Base-by-base conservation (phyloP, 495 filamentous ascomycete genomes). In the Pyronema omphalodes region DNA sequence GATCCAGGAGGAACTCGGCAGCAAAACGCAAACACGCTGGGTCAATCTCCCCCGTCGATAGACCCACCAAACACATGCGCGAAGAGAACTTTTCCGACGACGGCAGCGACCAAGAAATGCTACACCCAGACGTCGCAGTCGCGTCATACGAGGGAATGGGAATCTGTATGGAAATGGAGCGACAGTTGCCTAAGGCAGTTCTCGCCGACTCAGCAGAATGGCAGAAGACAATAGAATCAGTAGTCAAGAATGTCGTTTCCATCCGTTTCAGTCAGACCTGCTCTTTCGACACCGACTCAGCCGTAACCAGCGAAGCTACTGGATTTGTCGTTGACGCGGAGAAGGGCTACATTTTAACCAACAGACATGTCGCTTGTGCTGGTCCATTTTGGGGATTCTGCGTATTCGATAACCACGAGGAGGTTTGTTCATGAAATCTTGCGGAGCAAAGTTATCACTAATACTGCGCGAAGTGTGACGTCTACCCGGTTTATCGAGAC, bases 231-330 rank as follows among this genome's bases (percentile, higher is more conserved):
- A 94, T 99, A 58, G 87, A 96, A 71, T 78, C 75, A 41, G 93
- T 95, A 2, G 88, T 99, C 18, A 76, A 78, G 57, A 93, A 83
- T 51, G 91, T 95, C 1, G 93, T 99, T 34, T 93, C 87, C 9
- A 96, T 99, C 66, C 85, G 93, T 57, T 99, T 99, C 72, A 96
- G 89, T 66, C 89, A 95, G 71, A 96, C 93, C 0, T 94, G 86
- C 69, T 87, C 91, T 4, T 99, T 99, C 65, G 91, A 99, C 66
- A 96, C 91, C 12, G 93, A 96, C 59, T 70, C 86, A 12, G 93
- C 93, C 3, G 77, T 91, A 63, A 84, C 87, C 12, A 93, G 84
- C 63, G 93, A 99, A 68, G 91, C 91, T 37, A 96, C 91, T 0
- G 91, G 91, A 3, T 99, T 96, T 67, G 88, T 99, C 18, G 91